Base-by-base conservation (phyloP, 164 flowering plant genomes). In the Tetrastigma voinierianum region DNA sequence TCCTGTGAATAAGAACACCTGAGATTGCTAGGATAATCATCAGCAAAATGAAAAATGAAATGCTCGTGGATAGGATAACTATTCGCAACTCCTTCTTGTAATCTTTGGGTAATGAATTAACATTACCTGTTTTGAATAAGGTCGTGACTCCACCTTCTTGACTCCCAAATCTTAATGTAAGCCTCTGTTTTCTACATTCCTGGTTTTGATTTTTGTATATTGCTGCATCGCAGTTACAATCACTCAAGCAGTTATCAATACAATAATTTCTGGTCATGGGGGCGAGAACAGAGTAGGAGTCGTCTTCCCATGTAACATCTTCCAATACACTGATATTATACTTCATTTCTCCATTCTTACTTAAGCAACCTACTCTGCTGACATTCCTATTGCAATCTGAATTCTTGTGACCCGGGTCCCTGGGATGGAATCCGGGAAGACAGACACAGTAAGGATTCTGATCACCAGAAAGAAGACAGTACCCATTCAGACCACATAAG, bases 371-470 rank as follows among this genome's bases (percentile, higher is more conserved):
- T 4, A 51, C 66, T 25, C 14, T 10, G 7, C 24, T 70, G 17
- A 12, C 46, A 46, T 54, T 61, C 18, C 61, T 54, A 9, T 7
- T 1, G 60, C 74, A 71, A 17, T 66, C 70, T 15, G 61, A 49
- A 15, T 46, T 9, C 23, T 54, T 54, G 18, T 62, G 53, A 23
- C 58, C 11, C 44, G 55, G 46, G 3, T 66, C 55, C 9, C 48
- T 40, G 62, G 32, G 61, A 57, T 40, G 45, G 49, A 66, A 72
- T 55, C 74, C 70, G 11, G 62, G 66, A 60, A 44, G 62, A 61
- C 74, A 72, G 7, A 23, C 9, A 52, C 74, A 72, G 7, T 0
- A 2, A 10, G 66, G 12, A 0, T 45, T 9, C 8, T 51, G 46
- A 32, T 71, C 54, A 32, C 65, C 54, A 3, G 40, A 43, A 21